A percentile compares a stretch with the other conserved stretches of the same genome.
These are phyloP conservation scores for Mycena kentingensis DNA, from an alignment of 768 basidiomycete species.

Conservation along the genomic window DNA sequence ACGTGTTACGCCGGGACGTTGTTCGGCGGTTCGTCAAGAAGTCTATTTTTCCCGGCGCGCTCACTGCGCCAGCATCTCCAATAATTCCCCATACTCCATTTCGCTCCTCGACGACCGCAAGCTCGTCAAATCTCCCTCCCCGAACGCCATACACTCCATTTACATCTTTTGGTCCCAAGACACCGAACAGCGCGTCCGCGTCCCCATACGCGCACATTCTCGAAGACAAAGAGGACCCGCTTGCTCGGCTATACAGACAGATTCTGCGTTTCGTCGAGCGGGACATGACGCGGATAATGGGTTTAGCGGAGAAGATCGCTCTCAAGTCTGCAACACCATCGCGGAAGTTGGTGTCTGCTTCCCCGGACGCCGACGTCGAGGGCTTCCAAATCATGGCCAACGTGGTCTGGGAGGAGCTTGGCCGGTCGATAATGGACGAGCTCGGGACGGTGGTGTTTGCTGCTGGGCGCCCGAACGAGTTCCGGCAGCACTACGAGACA, in stretches of 20 bases:
- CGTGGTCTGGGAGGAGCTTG: conserved; percentile 88
- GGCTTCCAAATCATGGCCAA: conserved; percentile 86
- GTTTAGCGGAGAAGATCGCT: conserved; percentile 68
- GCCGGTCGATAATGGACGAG: conserved; percentile 78
- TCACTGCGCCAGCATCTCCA: conserved; percentile 71
- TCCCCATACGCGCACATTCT: conserved; percentile 52
- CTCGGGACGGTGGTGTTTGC: conserved; percentile 83
- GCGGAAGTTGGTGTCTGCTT: conserved; percentile 1
- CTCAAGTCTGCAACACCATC: conserved; percentile 46
- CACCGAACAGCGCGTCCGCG: conserved; percentile 27
- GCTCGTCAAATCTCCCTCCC: conserved; percentile 34
- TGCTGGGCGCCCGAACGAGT: conserved; percentile 86
- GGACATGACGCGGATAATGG: conserved; percentile 74
- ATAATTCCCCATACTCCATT: conserved; percentile 78
- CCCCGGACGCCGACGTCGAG: conserved; percentile 24
- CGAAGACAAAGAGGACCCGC: conserved; percentile 65
- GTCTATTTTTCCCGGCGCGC: conserved; percentile 75
- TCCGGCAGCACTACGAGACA: conserved; percentile 86
- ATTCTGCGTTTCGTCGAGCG: conserved; percentile 80
- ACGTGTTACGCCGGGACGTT: conserved; percentile 73
- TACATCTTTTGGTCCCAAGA: too few relatives aligned
- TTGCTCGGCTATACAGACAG: conserved; percentile 79
- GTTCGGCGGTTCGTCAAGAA: conserved; percentile 77
- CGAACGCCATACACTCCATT: conserved; percentile 58
- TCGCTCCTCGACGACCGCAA: conserved; percentile 33